These are phyloP conservation scores for Aspergillus cavernicola DNA, from an alignment of 495 filamentous ascomycete species.

Conservation along the genomic window DNA sequence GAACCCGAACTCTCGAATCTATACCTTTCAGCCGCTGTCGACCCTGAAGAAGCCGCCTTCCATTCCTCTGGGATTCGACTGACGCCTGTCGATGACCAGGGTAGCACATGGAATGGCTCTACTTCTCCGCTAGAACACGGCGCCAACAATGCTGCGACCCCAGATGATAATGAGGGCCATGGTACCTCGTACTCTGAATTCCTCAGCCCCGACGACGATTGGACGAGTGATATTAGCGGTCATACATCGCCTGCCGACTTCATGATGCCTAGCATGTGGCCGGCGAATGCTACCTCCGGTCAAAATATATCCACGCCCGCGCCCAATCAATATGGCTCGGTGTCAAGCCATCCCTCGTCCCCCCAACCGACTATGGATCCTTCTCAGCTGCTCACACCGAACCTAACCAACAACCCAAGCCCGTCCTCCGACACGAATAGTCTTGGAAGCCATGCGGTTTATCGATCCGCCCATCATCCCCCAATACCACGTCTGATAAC, in stretches of 20 bases:
- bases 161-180: conserved; percentile 7
- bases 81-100: conserved; percentile 25
- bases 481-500: conserved; percentile 21
- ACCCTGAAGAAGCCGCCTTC: conserved; percentile 39
- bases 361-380: conserved; percentile 15
- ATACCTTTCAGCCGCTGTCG: conserved; percentile 38
- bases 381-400: conserved; percentile 22
- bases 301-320: conserved; percentile 1
- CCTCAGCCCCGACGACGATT: conserved; percentile 20
- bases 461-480: conserved; percentile 2
- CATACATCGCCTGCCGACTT: conserved; percentile 21
- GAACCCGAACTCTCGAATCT: conserved; percentile 24
- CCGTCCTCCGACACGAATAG: conserved; percentile 13
- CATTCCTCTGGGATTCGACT: conserved; percentile 33
- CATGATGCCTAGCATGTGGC: conserved; percentile 10
- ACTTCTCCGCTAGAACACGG: conserved; percentile 9
- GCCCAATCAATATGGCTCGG: background rate
- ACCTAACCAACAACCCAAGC: conserved; percentile 17
- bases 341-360: conserved; percentile 7
- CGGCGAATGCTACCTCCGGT: background rate
- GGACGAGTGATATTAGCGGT: conserved; percentile 19
- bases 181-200: conserved; percentile 19
- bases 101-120: conserved; percentile 11
- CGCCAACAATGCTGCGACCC: conserved; percentile 1
- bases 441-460: background rate